Evolutionary conservation across 345 rosid species (phyloP), one percentile per base, ranked within the genome.

Genomic region (Anacardium occidentale): DNA sequence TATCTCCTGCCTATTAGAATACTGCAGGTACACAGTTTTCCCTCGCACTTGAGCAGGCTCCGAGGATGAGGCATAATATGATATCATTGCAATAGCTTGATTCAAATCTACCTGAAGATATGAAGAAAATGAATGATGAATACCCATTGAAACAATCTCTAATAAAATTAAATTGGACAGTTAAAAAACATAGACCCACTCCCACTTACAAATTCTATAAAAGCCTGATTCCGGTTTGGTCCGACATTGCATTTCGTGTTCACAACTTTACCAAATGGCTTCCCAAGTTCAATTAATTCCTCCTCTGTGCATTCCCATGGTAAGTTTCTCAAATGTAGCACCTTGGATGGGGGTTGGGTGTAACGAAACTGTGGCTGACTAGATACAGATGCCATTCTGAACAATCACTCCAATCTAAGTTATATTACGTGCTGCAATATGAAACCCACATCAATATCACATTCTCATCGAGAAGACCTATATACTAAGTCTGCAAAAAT

Each of bases 31-130:
- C 66, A 96, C 99, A 24, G 99, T 96, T 85, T 96, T 96, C 68
- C 99, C 99, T 54, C 98, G 97, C 45, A 96, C 99, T 86, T 93
- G 99, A 62, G 99, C 99, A 62, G 99, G 97, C 66, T 96, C 99
- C 0, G 98, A 89, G 10, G 99, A 96, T 40, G 99, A 91, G 42
- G 99, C 98, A 56, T 93, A 96, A 77, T 85, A 91, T 10, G 98
- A 93, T 75, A 93, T 93, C 99, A 96, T 96, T 0, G 90, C 96
- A 77, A 96, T 96, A 34, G 99, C 99, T 83, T 96, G 99, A 77
- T 96, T 96, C 71, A 91, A 79, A 84, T 96, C 98, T 21, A 83
- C 90, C 99, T 96, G 83, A 25, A 34, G 24, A 75, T 7, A 64
- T 67, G 58, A 42, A 51, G 2, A 40, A 37, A 29, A 40, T 65